These are phyloP conservation scores for Aspergillus awamori DNA, from an alignment of 2,329 filamentous ascomycete species.

Conservation along the genomic window DNA sequence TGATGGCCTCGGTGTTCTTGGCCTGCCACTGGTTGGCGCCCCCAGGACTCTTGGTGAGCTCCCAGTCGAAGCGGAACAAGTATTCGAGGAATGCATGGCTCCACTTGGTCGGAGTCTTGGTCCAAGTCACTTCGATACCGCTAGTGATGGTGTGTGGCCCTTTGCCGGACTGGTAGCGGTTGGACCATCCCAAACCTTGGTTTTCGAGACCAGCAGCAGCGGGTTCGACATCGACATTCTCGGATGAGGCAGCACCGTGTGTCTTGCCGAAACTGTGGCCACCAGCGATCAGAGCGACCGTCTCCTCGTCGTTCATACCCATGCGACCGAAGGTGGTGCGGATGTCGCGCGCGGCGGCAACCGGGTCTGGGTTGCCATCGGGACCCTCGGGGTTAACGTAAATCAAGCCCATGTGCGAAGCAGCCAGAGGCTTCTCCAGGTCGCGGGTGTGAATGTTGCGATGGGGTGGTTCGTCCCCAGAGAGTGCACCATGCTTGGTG, in stretches of 20 bases:
- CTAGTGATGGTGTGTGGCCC: slow-evolving; percentile 74
- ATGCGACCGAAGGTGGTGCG: slow-evolving; percentile 75
- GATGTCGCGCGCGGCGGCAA: slow-evolving; percentile 71
- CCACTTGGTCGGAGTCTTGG: slow-evolving; percentile 74
- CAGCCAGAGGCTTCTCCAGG: slow-evolving; percentile 68
- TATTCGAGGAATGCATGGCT: slow-evolving; percentile 74
- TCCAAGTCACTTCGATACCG: slow-evolving; percentile 80
- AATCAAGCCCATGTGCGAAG: slow-evolving; percentile 75
- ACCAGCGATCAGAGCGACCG: slow-evolving; percentile 75
- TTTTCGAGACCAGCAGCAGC: slow-evolving; percentile 64
- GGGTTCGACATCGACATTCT: slow-evolving; percentile 69
- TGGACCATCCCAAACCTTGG: slow-evolving; percentile 75
- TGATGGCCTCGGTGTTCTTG: slow-evolving; percentile 66
- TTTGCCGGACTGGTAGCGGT: slow-evolving; percentile 65
- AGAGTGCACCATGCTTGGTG: slow-evolving; percentile 32
- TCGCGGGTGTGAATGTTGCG: slow-evolving; percentile 61
- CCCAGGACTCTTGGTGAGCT: slow-evolving; percentile 72
- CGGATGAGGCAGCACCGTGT: slow-evolving; percentile 68
- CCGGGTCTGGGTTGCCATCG: slow-evolving; percentile 69
- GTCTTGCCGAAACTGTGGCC: slow-evolving; percentile 82
- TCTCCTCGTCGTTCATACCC: slow-evolving; percentile 84
- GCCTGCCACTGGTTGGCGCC: slow-evolving; percentile 78
- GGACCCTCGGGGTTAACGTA: slow-evolving; percentile 83
- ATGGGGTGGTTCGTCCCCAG: slow-evolving; percentile 9
- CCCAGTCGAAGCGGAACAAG: slow-evolving; percentile 78